Conservation (phyloP, 1,284 basidiomycete genomes). For the Fomitopsis pinicola region DNA sequence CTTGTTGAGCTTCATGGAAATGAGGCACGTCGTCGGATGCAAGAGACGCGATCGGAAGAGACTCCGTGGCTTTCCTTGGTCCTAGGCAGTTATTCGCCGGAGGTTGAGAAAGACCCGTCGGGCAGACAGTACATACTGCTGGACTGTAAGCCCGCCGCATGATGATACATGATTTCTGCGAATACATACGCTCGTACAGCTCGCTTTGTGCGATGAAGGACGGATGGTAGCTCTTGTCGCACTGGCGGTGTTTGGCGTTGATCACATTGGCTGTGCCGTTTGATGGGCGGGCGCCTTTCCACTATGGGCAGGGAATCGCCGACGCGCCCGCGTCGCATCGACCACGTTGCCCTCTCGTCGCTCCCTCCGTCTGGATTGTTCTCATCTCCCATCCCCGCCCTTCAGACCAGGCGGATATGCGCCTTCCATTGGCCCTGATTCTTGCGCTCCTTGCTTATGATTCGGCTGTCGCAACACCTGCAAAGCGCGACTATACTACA, state of each 20-base stretch:
- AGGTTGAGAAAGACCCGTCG: neutral
- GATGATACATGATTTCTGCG: neutral
- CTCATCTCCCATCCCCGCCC: neutral
- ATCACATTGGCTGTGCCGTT: neutral
- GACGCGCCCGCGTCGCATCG: neutral
- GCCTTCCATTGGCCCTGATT: constrained; percentile 25
- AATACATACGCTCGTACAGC: neutral
- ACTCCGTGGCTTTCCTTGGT: constrained; percentile 13
- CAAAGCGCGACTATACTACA: constrained; percentile 62
- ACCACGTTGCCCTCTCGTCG: neutral
- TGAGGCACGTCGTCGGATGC: constrained; percentile 8
- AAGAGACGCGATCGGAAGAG: neutral
- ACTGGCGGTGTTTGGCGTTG: neutral
- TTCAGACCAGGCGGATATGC: constrained; percentile 19
- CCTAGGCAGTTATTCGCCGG: constrained; percentile 13
- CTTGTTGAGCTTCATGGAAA: constrained; percentile 19
- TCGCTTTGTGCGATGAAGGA: no score
- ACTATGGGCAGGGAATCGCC: neutral
- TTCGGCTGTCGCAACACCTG: constrained; percentile 30
- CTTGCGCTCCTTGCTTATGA: constrained; percentile 24
- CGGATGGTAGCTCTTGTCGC: no score
- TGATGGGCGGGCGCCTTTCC: neutral
- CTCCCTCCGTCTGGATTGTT: neutral
- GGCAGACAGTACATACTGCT: neutral
- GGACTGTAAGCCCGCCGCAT: neutral